Percentiles rank a stretch among this genome's conserved stretches.
These are phyloP conservation scores for Phytophthora melonis DNA, from an alignment of 352 stramenopile genomes.

Conservation along the genomic window DNA sequence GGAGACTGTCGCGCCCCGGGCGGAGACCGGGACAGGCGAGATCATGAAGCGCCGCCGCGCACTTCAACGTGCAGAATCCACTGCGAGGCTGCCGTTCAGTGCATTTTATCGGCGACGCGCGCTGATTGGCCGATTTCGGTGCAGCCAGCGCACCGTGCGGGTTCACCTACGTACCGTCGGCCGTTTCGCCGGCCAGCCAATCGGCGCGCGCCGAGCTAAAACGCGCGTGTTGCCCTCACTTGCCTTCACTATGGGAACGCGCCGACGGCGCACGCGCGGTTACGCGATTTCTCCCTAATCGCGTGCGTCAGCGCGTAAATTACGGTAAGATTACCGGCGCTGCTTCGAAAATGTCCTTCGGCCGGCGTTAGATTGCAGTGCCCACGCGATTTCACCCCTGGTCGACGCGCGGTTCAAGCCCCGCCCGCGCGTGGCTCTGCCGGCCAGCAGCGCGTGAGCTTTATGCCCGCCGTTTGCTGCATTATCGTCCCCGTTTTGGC, in stretches of 20 bases:
- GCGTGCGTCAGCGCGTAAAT: conserved; percentile 30
- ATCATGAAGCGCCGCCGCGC: conserved; percentile 5
- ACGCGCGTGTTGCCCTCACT: conserved; percentile 25
- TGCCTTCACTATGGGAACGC: conserved; percentile 15
- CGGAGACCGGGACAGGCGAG: conserved; percentile 11
- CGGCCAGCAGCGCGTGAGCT: conserved; percentile 8
- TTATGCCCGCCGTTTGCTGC: conserved; percentile 3
- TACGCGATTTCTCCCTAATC: conserved; percentile 25
- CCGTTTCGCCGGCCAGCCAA: conserved; percentile 31
- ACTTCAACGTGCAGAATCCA: conserved; percentile 26
- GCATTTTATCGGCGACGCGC: conserved; percentile 30
- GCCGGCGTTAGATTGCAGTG: background rate
- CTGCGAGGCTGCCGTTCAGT: conserved; percentile 20
- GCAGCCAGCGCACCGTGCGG: conserved; percentile 1
- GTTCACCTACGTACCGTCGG: conserved; percentile 16
- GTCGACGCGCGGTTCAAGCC: conserved; percentile 10
- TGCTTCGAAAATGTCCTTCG: conserved; percentile 30
- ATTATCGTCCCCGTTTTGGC: conserved; percentile 15
- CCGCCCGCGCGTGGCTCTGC: conserved; percentile 13
- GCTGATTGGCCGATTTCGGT: conserved; percentile 30
- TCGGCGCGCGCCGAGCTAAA: conserved; percentile 31
- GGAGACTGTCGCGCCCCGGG: background rate
- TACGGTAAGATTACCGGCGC: conserved; percentile 10
- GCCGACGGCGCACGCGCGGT: conserved; percentile 15
- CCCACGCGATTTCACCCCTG: conserved; percentile 22